Conservation (phyloP, 2,329 filamentous ascomycete species). For the Xylaria sp. region DNA sequence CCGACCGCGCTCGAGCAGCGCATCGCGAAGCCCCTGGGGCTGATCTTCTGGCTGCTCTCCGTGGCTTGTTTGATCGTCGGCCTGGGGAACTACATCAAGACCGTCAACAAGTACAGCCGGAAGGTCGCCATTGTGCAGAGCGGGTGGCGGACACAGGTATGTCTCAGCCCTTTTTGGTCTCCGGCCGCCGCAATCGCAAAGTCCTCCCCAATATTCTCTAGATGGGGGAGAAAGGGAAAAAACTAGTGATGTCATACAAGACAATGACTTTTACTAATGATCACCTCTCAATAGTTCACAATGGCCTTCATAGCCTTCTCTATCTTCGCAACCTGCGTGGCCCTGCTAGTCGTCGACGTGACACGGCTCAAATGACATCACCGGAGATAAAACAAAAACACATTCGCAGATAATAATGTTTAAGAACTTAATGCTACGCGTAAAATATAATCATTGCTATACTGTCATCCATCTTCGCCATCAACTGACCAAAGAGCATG, state of each 20-base stretch:
- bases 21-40: slow-evolving; percentile 84
- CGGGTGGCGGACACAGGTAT: slow-evolving; percentile 88
- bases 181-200: too few species aligned
- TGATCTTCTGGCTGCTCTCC: slow-evolving; percentile 87
- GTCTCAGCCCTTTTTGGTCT: background rate
- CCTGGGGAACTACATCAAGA: slow-evolving; percentile 86
- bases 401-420: background rate
- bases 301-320: slow-evolving; percentile 70
- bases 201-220: background rate
- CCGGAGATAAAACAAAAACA: background rate
- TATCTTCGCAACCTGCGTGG: slow-evolving; percentile 73
- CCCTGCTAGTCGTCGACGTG: slow-evolving; percentile 66
- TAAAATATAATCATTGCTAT: background rate
- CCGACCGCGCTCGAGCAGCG: slow-evolving; percentile 77
- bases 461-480: background rate
- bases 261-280: slow-evolving; percentile 4
- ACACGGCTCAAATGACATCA: background rate
- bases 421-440: background rate
- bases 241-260: background rate
- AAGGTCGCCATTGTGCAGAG: slow-evolving; percentile 87
- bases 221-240: background rate
- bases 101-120: slow-evolving; percentile 81
- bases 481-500: background rate
- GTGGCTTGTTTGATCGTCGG: slow-evolving; percentile 81
- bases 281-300: slow-evolving; percentile 48